phyloP scores from a whole-genome alignment of 2,329 filamentous ascomycete species.

The Colletotrichum camelliae region DNA sequence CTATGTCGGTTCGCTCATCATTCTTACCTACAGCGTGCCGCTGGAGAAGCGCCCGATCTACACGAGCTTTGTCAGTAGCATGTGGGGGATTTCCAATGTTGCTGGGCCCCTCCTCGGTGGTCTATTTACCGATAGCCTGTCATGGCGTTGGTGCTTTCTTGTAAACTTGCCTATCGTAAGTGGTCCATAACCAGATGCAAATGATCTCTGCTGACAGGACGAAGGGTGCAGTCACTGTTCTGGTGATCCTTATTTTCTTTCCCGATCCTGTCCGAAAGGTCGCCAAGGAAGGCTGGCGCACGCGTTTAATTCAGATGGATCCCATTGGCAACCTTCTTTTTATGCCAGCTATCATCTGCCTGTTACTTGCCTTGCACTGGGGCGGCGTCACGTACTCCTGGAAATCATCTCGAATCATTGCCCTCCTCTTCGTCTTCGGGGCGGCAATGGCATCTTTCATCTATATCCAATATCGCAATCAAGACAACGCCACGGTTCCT shows the following conservation, averaged over 20 bases:
- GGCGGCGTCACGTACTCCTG: constrained; percentile 54
- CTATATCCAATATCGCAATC: constrained; percentile 41
- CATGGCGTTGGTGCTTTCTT: constrained; percentile 47
- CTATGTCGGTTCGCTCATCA: constrained; percentile 48
- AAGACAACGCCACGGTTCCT: constrained; percentile 49
- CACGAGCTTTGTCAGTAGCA: constrained; percentile 44
- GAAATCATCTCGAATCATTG: constrained; percentile 53
- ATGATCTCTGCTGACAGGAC: not conserved
- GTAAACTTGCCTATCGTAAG: constrained; percentile 43
- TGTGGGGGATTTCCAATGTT: constrained; percentile 51
- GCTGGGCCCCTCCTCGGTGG: constrained; percentile 39
- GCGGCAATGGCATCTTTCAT: constrained; percentile 41
- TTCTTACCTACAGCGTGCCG: constrained; percentile 45
- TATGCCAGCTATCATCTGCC: constrained; percentile 45
- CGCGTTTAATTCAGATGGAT: constrained; percentile 22
- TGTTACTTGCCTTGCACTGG: constrained; percentile 58
- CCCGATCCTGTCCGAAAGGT: constrained; percentile 17
- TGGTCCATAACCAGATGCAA: not conserved
- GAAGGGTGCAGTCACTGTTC: constrained; percentile 36
- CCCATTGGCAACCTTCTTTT: constrained; percentile 34
- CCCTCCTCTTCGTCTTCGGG: constrained; percentile 53
- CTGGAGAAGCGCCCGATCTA: constrained; percentile 37
- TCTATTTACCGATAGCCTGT: constrained; percentile 38
- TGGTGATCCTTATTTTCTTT: constrained; percentile 34
- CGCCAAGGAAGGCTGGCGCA: not conserved